Evolutionary conservation across 495 filamentous ascomycete genomes (phyloP).

Genomic region (Tuber microsphaerosporum): DNA sequence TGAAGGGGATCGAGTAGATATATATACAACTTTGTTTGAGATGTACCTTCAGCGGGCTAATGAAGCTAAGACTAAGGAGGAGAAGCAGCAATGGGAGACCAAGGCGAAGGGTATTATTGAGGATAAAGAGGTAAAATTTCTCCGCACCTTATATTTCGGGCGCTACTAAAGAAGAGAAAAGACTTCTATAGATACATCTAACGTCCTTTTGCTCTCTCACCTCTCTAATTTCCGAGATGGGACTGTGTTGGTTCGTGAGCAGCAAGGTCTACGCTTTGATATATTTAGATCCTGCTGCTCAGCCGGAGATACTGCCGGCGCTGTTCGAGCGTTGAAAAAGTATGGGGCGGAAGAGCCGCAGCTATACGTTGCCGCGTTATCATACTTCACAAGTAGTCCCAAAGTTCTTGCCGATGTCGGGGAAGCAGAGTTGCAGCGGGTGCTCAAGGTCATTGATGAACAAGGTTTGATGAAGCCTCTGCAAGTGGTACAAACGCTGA

Average conservation of each 20-base stretch:
- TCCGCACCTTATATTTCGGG: neutral
- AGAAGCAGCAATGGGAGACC: constrained; percentile 74
- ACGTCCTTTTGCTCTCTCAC: constrained; percentile 85
- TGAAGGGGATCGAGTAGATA: constrained; percentile 62
- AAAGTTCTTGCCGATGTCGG: constrained; percentile 80
- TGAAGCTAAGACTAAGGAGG: constrained; percentile 57
- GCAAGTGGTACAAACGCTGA: constrained; percentile 90
- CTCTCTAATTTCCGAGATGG: constrained; percentile 84
- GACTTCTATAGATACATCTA: constrained; percentile 86
- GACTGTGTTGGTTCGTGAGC: constrained; percentile 84
- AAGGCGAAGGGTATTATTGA: constrained; percentile 80
- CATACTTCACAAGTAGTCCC: constrained; percentile 84
- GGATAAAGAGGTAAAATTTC: constrained; percentile 56
- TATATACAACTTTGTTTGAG: constrained; percentile 93
- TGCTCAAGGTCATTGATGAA: constrained; percentile 78
- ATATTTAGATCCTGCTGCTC: constrained; percentile 96
- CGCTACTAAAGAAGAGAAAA: constrained; percentile 41
- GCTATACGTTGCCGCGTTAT: constrained; percentile 82
- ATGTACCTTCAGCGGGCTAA: constrained; percentile 90
- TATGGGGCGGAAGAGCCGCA: constrained; percentile 90
- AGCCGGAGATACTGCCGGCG: constrained; percentile 82
- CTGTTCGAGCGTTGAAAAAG: constrained; percentile 78
- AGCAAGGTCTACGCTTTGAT: constrained; percentile 84
- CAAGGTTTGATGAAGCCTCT: constrained; percentile 91
- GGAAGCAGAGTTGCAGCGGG: constrained; percentile 66